phyloP scores from a whole-genome alignment of 176 grass and related monocot genomes.

The Bolboschoenus planiculmis region DNA sequence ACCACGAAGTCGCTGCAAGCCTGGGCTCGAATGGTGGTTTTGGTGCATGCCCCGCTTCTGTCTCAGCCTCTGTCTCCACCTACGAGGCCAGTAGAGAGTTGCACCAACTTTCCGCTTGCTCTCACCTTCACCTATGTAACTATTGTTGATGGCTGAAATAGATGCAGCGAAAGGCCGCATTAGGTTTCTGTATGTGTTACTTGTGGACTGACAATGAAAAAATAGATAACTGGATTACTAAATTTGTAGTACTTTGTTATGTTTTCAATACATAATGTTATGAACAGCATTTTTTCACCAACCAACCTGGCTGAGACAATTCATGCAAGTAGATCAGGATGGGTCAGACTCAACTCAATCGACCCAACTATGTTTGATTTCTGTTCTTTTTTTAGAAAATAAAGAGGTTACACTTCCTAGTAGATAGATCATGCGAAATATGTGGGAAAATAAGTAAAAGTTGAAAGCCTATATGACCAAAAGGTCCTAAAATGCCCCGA shows the following conservation, averaged over 20 bases:
- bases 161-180: not conserved
- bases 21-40: not conserved
- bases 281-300: not conserved
- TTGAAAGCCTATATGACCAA: not conserved
- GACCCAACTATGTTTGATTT: not conserved
- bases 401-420: not conserved
- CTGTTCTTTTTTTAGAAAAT: not conserved
- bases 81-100: constrained; percentile 23
- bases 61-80: constrained; percentile 20
- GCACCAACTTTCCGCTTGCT: constrained; percentile 18
- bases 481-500: not conserved
- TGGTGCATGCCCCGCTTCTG: not conserved
- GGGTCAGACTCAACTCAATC: not conserved
- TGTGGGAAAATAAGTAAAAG: not conserved
- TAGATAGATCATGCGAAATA: not conserved
- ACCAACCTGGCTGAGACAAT: not conserved
- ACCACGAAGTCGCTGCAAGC: not conserved
- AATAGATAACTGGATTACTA: not conserved
- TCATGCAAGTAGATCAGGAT: not conserved
- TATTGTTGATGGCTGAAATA: constrained; percentile 19
- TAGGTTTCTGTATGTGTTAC: not conserved
- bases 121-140: constrained; percentile 20
- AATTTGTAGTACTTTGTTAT: not conserved
- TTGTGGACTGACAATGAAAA: not conserved
- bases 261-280: not conserved